Conservation (phyloP, 2,329 filamentous ascomycete species). For the Neofusicoccum umdonicola region DNA sequence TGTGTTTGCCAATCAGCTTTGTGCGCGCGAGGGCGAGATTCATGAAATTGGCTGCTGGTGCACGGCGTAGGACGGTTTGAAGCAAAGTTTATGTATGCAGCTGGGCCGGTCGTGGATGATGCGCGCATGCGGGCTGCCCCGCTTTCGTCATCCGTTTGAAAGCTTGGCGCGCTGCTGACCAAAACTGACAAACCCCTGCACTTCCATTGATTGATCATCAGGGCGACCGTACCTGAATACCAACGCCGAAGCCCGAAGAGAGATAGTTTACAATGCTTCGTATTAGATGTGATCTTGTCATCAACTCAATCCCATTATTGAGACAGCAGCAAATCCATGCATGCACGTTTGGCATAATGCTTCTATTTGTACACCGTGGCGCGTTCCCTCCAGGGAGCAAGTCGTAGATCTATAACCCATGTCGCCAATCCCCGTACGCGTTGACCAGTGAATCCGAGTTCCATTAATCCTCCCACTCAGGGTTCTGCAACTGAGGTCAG, state of each 20-base stretch:
- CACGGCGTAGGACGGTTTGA: background rate
- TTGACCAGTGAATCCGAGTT: background rate
- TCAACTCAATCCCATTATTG: background rate
- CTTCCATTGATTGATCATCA: slow-evolving; percentile 5
- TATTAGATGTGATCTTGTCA: background rate
- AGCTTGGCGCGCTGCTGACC: slow-evolving; percentile 14
- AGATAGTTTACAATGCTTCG: background rate
- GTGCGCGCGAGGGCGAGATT: slow-evolving; percentile 22
- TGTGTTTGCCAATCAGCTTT: slow-evolving; percentile 20
- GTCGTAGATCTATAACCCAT: slow-evolving; percentile 11
- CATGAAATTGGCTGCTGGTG: slow-evolving; percentile 21
- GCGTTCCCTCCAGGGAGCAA: background rate
- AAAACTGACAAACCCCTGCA: slow-evolving; percentile 19
- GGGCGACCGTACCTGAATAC: background rate
- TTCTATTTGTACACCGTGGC: slow-evolving; percentile 15
- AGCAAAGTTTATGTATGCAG: slow-evolving; percentile 2
- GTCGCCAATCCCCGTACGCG: background rate
- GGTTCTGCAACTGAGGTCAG: slow-evolving; percentile 37
- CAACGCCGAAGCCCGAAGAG: background rate
- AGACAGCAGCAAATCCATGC: background rate
- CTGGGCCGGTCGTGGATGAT: background rate
- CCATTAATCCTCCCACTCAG: slow-evolving; percentile 43
- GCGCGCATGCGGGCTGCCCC: background rate
- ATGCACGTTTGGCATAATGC: slow-evolving; percentile 1
- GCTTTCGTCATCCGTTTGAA: slow-evolving; percentile 13